Evolutionary conservation across 1,284 basidiomycete genomes (phyloP).

Genomic region (Leccinum huronense): DNA sequence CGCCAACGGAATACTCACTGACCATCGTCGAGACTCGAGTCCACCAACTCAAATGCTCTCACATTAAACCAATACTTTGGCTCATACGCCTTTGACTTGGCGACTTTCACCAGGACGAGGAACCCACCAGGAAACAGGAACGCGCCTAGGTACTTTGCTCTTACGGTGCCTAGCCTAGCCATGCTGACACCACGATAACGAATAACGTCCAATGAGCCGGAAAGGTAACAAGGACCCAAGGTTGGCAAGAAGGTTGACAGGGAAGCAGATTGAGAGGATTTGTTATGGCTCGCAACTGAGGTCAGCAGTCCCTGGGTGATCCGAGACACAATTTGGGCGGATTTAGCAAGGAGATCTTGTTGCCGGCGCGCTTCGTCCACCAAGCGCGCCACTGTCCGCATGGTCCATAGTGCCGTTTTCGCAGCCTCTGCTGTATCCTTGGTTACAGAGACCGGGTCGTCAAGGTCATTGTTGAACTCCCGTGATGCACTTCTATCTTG

Average conservation of each 20-base stretch:
- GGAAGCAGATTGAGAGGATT: constrained; percentile 35
- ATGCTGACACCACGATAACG: constrained; percentile 53
- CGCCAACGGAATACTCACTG: constrained; percentile 27
- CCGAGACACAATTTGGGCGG: constrained; percentile 67
- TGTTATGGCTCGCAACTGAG: constrained; percentile 35
- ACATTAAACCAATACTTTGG: constrained; percentile 85
- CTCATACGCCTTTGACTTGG: constrained; percentile 79
- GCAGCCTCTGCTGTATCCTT: constrained; percentile 35
- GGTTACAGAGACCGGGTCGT: constrained; percentile 4
- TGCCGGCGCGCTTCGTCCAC: constrained; percentile 64
- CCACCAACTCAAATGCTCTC: constrained; percentile 66
- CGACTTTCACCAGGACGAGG: constrained; percentile 81
- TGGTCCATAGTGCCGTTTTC: constrained; percentile 55
- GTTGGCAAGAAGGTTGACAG: constrained; percentile 60
- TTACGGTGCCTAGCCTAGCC: constrained; percentile 48
- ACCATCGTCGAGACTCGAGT: constrained; percentile 65
- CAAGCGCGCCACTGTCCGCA: constrained; percentile 57
- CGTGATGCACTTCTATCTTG: constrained; percentile 37
- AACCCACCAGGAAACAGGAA: constrained; percentile 87
- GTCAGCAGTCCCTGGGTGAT: constrained; percentile 43
- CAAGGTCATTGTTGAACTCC: constrained; percentile 32
- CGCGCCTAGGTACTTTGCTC: constrained; percentile 83
- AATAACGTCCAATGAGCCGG: constrained; percentile 82
- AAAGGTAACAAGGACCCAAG: constrained; percentile 72
- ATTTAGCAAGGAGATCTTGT: constrained; percentile 67